Percentiles rank a stretch among this genome's conserved stretches.
phyloP scores from a whole-genome alignment of 2,329 filamentous ascomycete species.

The Apiospora koreana region DNA sequence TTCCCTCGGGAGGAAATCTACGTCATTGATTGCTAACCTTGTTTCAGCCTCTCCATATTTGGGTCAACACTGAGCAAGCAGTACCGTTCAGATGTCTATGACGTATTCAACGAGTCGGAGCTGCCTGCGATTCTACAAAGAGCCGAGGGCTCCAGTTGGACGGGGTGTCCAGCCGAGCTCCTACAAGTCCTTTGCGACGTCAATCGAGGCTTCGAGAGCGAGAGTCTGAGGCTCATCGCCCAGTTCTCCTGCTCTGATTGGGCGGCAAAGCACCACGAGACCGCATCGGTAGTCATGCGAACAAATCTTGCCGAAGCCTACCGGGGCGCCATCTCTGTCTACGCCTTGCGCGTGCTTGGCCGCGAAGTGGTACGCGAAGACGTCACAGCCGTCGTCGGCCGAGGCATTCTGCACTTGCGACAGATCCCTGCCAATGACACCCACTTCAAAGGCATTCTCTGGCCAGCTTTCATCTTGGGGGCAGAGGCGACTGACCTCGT shows the following conservation, averaged over 20 bases:
- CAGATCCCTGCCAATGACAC: conserved; percentile 13
- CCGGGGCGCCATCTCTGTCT: conserved; percentile 17
- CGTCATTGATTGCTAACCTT: neutral
- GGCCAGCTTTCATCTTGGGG: conserved; percentile 17
- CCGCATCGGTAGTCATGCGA: conserved; percentile 1
- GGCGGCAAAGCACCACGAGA: neutral
- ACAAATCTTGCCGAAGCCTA: conserved; percentile 15
- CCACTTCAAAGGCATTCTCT: conserved; percentile 20
- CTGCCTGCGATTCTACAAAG: conserved; percentile 6
- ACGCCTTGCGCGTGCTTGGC: conserved; percentile 10
- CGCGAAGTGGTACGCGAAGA: neutral
- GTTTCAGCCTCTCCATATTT: neutral
- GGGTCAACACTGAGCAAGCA: conserved; percentile 5
- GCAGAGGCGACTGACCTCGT: conserved; percentile 15
- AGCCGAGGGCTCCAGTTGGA: conserved; percentile 14
- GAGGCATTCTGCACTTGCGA: conserved; percentile 13
- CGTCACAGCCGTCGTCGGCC: neutral
- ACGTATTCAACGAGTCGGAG: neutral
- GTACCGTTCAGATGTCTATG: neutral
- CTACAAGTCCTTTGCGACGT: neutral
- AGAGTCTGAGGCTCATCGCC: neutral
- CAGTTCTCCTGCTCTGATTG: neutral
- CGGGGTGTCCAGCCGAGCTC: conserved; percentile 14
- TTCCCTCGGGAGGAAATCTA: neutral
- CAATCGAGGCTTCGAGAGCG: neutral